Base-by-base conservation (phyloP, 495 filamentous ascomycete genomes). In the Trichoderma virens region DNA sequence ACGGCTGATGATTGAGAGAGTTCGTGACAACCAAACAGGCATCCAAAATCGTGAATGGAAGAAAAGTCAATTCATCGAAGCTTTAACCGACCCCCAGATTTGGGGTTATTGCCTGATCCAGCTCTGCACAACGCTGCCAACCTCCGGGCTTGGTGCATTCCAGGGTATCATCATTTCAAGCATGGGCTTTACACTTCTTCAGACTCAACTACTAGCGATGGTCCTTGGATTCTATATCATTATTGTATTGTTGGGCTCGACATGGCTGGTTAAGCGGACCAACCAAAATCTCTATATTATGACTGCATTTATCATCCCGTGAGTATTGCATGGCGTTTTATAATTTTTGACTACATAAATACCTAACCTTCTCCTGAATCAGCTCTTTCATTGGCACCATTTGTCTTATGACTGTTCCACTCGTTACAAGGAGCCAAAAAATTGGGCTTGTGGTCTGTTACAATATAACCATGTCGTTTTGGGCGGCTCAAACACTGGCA, bases 191-290 rank as follows among this genome's bases (percentile, higher is more conserved):
- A 74, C 71, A 5, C 69, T 72, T 9, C 72, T 84, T 16, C 75
- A 85, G 66, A 84, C 83, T 2, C 83, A 85, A 71, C 73, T 85
- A 13, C 71, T 85, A 39, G 82, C 86, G 20, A 91, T 91, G 85
- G 86, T 90, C 5, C 74, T 90, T 1, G 87, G 88, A 5, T 83
- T 81, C 41, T 89, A 88, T 65, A 89, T 90, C 66, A 86, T 88
- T 64, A 81, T 87, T 35, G 83, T 89, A 16, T 72, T 91, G 31
- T 70, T 90, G 39, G 76, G 75, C 3, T 87, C 84, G 0, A 80
- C 85, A 2, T 90, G 80, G 80, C 69, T 90, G 1, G 87, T 88
- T 3, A 87, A 85, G 70, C 83, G 77, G 69, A 85, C 78, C 3
- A 71, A 74, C 3, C 87, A 90, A 71, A 91, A 89, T 67, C 65